A percentile compares a stretch with the other conserved stretches of the same genome.
Evolutionary conservation across 768 basidiomycete species (phyloP).

Genomic region (Nidularia sp.): DNA sequence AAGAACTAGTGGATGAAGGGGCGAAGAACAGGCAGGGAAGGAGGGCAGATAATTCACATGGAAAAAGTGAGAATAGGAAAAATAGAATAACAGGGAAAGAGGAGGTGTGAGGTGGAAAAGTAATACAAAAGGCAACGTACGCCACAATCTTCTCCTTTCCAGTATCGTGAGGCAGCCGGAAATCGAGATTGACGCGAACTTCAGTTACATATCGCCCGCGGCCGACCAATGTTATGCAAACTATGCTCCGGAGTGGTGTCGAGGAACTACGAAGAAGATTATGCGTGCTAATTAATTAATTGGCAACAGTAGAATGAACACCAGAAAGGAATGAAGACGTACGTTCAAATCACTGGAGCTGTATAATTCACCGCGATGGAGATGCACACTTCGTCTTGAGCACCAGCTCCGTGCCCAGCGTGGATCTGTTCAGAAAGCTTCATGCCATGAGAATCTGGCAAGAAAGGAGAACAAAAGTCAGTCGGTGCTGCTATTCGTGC

Average conservation of each 20-base stretch:
- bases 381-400: conserved; percentile 92
- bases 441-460: conserved; percentile 64
- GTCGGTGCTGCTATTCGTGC: too few species aligned
- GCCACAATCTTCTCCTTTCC: conserved; percentile 97
- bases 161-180: conserved; percentile 91
- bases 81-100: not conserved
- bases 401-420: conserved; percentile 63
- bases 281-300: not conserved
- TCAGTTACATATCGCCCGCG: conserved; percentile 86
- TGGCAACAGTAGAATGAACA: too few species aligned
- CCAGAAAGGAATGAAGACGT: conserved; percentile 5
- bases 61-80: too few species aligned
- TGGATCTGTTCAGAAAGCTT: conserved; percentile 78
- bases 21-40: too few species aligned
- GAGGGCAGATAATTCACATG: too few species aligned
- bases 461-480: not conserved
- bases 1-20: too few species aligned
- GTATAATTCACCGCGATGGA: conserved; percentile 82
- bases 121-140: conserved; percentile 2
- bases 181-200: conserved; percentile 64
- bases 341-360: conserved; percentile 81
- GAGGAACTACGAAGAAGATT: conserved; percentile 51
- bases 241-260: conserved; percentile 83
- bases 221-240: conserved; percentile 73
- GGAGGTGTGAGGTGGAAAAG: conserved; percentile 1